Evolutionary conservation across 768 basidiomycete species (phyloP).

Genomic region (Phaeolepiota aurea): DNA sequence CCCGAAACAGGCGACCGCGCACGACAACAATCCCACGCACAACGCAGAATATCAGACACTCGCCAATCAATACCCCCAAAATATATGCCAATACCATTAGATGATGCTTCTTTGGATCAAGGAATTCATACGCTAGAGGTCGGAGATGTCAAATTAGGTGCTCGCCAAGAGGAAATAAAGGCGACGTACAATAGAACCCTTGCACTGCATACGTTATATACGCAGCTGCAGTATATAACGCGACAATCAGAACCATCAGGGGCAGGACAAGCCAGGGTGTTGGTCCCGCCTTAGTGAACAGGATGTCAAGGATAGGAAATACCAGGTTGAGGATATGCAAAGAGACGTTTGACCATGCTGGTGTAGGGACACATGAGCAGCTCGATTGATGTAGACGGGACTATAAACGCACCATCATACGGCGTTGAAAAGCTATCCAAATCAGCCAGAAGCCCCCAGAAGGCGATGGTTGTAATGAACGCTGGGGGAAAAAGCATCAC

Average conservation of each 20-base stretch:
- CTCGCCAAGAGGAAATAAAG: neutral
- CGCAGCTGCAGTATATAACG: constrained; percentile 50
- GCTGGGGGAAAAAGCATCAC: constrained; percentile 25
- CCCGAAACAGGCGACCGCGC: no score
- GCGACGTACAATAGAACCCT: constrained; percentile 50
- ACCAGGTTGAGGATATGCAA: constrained; percentile 49
- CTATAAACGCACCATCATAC: constrained; percentile 28
- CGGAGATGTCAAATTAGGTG: neutral
- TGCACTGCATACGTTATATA: constrained; percentile 55
- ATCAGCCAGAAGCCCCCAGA: constrained; percentile 47
- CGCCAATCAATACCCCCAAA: constrained; percentile 45
- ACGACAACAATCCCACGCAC: constrained; percentile 30
- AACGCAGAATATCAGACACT: constrained; percentile 40
- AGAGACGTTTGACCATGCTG: constrained; percentile 53
- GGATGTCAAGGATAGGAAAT: constrained; percentile 50
- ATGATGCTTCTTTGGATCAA: constrained; percentile 40
- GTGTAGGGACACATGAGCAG: no score
- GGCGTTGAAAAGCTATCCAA: constrained; percentile 30
- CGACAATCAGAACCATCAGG: constrained; percentile 39
- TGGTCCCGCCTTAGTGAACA: constrained; percentile 40
- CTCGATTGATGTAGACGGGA: no score
- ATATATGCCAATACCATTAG: constrained; percentile 48
- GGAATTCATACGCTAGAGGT: constrained; percentile 60
- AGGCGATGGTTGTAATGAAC: constrained; percentile 56
- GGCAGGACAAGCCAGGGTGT: constrained; percentile 43